phyloP scores from a whole-genome alignment of 768 basidiomycete genomes.

The Serpula lacrymans region DNA sequence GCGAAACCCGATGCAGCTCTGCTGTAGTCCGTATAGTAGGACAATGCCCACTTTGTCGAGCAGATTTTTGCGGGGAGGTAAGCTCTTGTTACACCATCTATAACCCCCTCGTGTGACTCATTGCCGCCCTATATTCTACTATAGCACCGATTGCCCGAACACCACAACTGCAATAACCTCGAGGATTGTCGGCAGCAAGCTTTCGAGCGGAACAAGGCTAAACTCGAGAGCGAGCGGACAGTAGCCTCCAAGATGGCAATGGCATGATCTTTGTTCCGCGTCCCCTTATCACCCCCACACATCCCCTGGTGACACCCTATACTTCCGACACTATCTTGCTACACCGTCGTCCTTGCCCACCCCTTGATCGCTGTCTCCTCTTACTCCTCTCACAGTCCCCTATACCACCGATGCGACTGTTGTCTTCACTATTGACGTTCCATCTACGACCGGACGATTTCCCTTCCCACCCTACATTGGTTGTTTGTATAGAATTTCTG shows the following conservation, averaged over 20 bases:
- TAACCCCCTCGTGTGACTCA: constrained; percentile 9
- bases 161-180: constrained; percentile 80
- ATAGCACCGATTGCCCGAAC: constrained; percentile 87
- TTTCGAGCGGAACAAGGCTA: constrained; percentile 83
- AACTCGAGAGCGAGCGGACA: constrained; percentile 85
- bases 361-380: constrained; percentile 8
- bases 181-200: constrained; percentile 85
- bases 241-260: constrained; percentile 84
- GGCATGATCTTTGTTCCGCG: constrained; percentile 41
- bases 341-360: constrained; percentile 3
- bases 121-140: constrained; percentile 16
- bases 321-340: constrained; percentile 10
- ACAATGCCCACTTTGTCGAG: constrained; percentile 76
- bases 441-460: too few species aligned
- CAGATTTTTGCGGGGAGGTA: constrained; percentile 75
- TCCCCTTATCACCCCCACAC: constrained; percentile 9
- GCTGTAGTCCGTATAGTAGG: constrained; percentile 83
- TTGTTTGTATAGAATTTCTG: too few species aligned
- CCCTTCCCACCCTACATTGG: too few species aligned
- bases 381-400: background rate
- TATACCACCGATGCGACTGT: background rate
- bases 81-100: constrained; percentile 26
- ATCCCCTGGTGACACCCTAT: constrained; percentile 1
- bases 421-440: background rate
- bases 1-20: constrained; percentile 57